These are phyloP conservation scores for Colletotrichum tamarilloi DNA, from an alignment of 2,329 filamentous ascomycete species.

Conservation along the genomic window DNA sequence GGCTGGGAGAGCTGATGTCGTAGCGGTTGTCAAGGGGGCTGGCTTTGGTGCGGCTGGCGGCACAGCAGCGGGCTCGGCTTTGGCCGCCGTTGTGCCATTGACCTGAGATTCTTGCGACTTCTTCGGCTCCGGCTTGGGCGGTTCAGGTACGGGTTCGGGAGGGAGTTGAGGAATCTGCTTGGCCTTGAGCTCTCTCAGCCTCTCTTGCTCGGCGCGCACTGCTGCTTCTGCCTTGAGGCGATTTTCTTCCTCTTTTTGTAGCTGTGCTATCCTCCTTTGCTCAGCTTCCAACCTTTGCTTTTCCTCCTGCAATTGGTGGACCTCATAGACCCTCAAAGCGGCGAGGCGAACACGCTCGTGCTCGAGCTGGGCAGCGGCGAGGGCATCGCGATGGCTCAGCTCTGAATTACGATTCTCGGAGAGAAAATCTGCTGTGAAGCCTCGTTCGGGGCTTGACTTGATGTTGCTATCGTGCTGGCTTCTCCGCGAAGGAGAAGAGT, in stretches of 20 bases:
- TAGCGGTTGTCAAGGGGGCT: conserved; percentile 19
- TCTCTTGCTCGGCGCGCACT: conserved; percentile 58
- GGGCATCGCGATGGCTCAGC: conserved; percentile 71
- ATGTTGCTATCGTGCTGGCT: conserved; percentile 46
- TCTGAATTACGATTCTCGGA: conserved; percentile 71
- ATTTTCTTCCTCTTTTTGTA: conserved; percentile 59
- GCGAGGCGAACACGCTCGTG: conserved; percentile 72
- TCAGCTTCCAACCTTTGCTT: conserved; percentile 55
- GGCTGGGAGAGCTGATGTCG: conserved; percentile 28
- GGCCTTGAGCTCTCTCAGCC: conserved; percentile 58
- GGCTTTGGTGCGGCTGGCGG: conserved; percentile 26
- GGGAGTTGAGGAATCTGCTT: conserved; percentile 57
- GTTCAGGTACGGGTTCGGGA: conserved; percentile 48
- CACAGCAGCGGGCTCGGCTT: conserved; percentile 20
- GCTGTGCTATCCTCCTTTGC: conserved; percentile 53
- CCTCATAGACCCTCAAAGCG: conserved; percentile 59
- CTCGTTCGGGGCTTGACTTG: conserved; percentile 54
- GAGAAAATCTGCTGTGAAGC: conserved; percentile 70
- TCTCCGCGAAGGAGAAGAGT: conserved; percentile 54
- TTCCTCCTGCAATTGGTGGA: conserved; percentile 59
- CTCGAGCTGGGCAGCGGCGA: conserved; percentile 72
- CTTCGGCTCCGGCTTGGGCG: conserved; percentile 40
- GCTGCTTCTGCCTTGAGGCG: conserved; percentile 57
- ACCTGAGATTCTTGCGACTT: conserved; percentile 37
- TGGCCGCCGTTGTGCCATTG: conserved; percentile 34